Percentiles rank a stretch among this genome's conserved stretches.
Conservation (phyloP, 2,329 filamentous ascomycete species). For the Phoma herbarum region DNA sequence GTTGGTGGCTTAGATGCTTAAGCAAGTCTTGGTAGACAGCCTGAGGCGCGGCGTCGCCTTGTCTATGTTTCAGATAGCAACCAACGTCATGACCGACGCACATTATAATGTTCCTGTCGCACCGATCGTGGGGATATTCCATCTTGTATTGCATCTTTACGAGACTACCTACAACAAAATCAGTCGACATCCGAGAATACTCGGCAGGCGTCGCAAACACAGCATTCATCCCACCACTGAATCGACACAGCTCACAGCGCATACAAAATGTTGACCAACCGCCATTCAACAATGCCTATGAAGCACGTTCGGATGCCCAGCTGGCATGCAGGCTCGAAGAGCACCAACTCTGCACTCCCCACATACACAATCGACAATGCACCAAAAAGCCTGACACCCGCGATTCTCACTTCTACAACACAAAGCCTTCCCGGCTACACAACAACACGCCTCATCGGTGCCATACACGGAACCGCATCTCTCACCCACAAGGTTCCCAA, state of each 20-base stretch:
- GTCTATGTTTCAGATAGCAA: conserved; percentile 36
- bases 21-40: conserved; percentile 26
- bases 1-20: conserved; percentile 31
- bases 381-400: conserved; percentile 38
- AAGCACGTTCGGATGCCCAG: conserved; percentile 36
- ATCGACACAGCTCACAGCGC: not conserved
- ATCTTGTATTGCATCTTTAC: not conserved
- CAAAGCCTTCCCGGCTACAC: conserved; percentile 39
- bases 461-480: conserved; percentile 45
- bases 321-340: conserved; percentile 38
- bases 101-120: conserved; percentile 6
- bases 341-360: conserved; percentile 18
- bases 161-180: not conserved
- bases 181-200: not conserved
- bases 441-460: conserved; percentile 38
- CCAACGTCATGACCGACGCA: conserved; percentile 19
- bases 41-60: conserved; percentile 33
- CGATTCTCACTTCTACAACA: conserved; percentile 43
- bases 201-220: not conserved
- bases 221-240: not conserved
- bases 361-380: conserved; percentile 33
- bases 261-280: conserved; percentile 45
- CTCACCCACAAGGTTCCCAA: conserved; percentile 47
- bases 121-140: not conserved
- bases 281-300: conserved; percentile 49